phyloP scores from a whole-genome alignment of 2,329 filamentous ascomycete species.

The Xylariaceae sp. region DNA sequence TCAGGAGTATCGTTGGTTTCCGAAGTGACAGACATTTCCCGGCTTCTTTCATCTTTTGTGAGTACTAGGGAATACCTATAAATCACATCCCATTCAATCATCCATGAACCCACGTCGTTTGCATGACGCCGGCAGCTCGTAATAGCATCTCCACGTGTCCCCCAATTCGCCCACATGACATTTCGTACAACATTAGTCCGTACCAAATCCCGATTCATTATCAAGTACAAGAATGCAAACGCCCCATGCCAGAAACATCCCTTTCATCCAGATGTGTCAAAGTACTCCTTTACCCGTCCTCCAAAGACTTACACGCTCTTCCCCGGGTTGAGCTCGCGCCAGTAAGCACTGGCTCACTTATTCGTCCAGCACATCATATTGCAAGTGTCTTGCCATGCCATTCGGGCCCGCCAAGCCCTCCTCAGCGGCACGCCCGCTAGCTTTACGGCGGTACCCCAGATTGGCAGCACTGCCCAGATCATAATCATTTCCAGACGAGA shows the following conservation, averaged over 20 bases:
- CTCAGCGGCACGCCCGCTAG: constrained; percentile 70
- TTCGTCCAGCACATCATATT: constrained; percentile 30
- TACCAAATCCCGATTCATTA: constrained; percentile 4
- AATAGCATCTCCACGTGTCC: background rate
- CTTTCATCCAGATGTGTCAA: background rate
- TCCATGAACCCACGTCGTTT: background rate
- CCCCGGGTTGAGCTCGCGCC: background rate
- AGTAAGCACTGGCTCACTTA: constrained; percentile 8
- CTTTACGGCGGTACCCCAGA: constrained; percentile 46
- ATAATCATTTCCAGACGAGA: constrained; percentile 57
- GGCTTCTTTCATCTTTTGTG: background rate
- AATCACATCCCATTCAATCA: background rate
- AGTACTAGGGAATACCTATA: constrained; percentile 1
- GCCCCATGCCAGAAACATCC: constrained; percentile 4
- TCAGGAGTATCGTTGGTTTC: background rate
- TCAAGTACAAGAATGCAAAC: constrained; percentile 9
- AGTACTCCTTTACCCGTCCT: background rate
- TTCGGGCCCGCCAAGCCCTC: constrained; percentile 54
- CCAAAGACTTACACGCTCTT: background rate
- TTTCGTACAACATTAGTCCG: constrained; percentile 9
- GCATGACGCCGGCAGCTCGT: background rate
- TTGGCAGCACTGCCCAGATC: constrained; percentile 36
- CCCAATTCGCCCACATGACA: background rate
- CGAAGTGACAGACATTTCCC: background rate
- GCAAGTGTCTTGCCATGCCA: constrained; percentile 23